Evolutionary conservation across 305 asterid species (phyloP).

Genomic region (Stenogyne calaminthoides): DNA sequence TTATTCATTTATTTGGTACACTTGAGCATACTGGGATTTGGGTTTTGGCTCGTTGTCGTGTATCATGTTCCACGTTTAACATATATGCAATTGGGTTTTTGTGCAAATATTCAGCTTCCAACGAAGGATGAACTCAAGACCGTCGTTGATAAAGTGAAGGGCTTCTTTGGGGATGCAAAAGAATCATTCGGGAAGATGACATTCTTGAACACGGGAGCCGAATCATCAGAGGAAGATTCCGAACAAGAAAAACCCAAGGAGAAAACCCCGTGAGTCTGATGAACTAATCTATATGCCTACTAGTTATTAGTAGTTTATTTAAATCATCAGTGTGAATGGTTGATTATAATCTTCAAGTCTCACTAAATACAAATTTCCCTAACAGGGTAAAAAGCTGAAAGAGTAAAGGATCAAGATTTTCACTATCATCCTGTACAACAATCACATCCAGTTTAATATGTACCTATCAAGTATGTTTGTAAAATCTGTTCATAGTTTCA

Average conservation of each 20-base stretch:
- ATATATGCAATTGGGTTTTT: background rate
- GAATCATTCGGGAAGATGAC: constrained; percentile 95
- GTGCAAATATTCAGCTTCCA: constrained; percentile 64
- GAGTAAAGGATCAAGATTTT: constrained; percentile 6
- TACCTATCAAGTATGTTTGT: constrained; percentile 23
- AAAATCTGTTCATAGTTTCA: constrained; percentile 37
- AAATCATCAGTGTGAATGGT: background rate
- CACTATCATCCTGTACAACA: background rate
- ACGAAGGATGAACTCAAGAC: constrained; percentile 77
- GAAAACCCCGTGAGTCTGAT: constrained; percentile 56
- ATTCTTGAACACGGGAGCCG: constrained; percentile 53
- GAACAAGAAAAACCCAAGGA: constrained; percentile 43
- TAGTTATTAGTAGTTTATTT: too few relatives aligned
- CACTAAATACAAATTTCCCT: background rate
- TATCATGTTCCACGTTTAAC: background rate
- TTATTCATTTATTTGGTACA: background rate
- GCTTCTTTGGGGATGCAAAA: constrained; percentile 89
- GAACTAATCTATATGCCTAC: too few relatives aligned
- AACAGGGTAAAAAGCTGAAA: constrained; percentile 42
- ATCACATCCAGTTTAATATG: constrained; percentile 33
- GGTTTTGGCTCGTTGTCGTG: background rate
- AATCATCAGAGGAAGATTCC: constrained; percentile 56
- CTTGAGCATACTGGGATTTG: background rate
- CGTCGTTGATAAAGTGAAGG: constrained; percentile 87
- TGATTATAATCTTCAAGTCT: background rate